Evolutionary conservation across 2,329 filamentous ascomycete species (phyloP), one percentile per base, ranked within the genome.

Genomic region (Alternaria arborescens): DNA sequence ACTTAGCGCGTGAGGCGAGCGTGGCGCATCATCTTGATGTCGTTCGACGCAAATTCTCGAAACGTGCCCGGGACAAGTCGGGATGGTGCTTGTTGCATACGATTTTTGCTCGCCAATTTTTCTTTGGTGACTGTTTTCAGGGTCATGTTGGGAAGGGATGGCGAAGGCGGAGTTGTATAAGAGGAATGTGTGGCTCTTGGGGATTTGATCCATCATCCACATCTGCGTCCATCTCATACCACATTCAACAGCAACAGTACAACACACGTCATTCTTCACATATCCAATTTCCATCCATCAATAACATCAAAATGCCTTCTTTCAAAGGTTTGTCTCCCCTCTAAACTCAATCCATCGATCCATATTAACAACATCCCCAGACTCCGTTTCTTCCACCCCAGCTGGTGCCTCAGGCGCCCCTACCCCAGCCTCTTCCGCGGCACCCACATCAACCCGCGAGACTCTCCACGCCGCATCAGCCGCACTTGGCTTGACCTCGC

Each of bases 371-470:
- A 44, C 1, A 16, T 16, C 32, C 34, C 18, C 26, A 72, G 70
- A 72, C 61, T 72, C 67, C 24, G 55, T 68, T 28, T 65, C 70
- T n/a, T 71, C 70, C 38, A 72, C 68, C 8, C 70, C 70, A 46
- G 61, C 66, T 8, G 68, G 65, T 24, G 64, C 68, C 30, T 72
- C 70, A 5, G 62, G 57, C 26, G 64, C 66, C 48, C 67, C 67
- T 26, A 71, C 68, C 40, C 70, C 68, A 36, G 58, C 68, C 24
- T 63, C 64, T 18, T 58, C 55, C 30, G 30, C 42, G 14, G 43
- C 68, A 52, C 30, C 65, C 14, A 61, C 66, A 38, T 61, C 68
- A 5, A 70, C 62, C 26, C 64, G 63, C 52, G 67, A 72, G 43
- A 71, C 67, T 22, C 68, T 71, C 12, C 67, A 70, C 51, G 70